phyloP scores from a whole-genome alignment of 306 rosid species.

The Sindora glabra region DNA sequence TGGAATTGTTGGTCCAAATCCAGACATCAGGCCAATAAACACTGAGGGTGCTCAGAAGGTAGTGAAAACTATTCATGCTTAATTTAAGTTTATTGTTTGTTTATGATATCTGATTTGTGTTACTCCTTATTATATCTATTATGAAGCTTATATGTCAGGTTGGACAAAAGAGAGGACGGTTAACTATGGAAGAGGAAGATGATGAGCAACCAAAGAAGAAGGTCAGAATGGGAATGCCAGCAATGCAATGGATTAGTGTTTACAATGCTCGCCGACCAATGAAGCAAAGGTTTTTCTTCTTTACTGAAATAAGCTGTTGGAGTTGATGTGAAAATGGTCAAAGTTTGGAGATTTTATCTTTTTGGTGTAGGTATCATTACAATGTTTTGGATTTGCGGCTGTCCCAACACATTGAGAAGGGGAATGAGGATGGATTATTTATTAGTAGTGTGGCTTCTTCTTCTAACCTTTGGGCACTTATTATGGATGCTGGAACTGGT shows the following conservation, averaged over 20 bases:
- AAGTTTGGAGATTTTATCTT: not conserved
- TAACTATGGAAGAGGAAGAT: slow-evolving; percentile 67
- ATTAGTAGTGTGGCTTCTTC: slow-evolving; percentile 74
- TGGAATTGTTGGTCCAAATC: slow-evolving; percentile 80
- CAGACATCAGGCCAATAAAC: slow-evolving; percentile 77
- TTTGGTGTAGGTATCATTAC: slow-evolving; percentile 69
- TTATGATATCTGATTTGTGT: slow-evolving; percentile 9
- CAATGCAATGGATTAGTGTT: slow-evolving; percentile 90
- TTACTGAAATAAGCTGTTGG: not conserved
- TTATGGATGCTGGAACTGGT: slow-evolving; percentile 97
- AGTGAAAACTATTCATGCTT: slow-evolving; percentile 2
- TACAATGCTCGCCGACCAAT: slow-evolving; percentile 85
- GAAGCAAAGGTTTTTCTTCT: slow-evolving; percentile 88
- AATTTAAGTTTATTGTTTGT: not conserved
- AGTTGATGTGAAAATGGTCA: not conserved
- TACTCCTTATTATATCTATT: slow-evolving; percentile 18
- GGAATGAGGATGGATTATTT: slow-evolving; percentile 72
- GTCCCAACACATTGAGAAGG: slow-evolving; percentile 76
- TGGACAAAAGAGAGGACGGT: slow-evolving; percentile 83
- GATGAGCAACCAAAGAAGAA: slow-evolving; percentile 89
- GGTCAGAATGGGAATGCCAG: slow-evolving; percentile 82
- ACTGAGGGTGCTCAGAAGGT: slow-evolving; percentile 98
- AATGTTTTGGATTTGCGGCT: slow-evolving; percentile 85
- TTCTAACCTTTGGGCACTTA: slow-evolving; percentile 80
- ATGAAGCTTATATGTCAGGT: slow-evolving; percentile 65